Percentiles rank a stretch among this genome's conserved stretches.
These are phyloP conservation scores for Triangularia verruculosa DNA, from an alignment of 2,329 filamentous ascomycete genomes.

Conservation along the genomic window DNA sequence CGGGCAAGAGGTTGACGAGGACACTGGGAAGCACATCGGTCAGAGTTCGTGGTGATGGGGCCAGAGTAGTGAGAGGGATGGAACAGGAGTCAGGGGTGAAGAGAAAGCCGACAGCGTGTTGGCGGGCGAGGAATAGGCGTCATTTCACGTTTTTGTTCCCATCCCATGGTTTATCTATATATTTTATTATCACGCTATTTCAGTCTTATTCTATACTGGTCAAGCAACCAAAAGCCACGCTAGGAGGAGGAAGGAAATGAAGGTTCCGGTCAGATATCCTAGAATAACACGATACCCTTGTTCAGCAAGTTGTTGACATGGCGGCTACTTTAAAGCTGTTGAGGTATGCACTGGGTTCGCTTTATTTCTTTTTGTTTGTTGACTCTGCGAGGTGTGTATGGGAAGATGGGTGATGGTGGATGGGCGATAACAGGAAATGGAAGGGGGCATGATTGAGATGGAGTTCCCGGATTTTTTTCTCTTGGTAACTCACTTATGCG, in stretches of 20 bases:
- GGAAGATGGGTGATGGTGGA: background rate
- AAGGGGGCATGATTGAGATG: background rate
- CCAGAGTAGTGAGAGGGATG: background rate
- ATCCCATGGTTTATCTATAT: background rate
- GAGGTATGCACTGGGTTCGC: background rate
- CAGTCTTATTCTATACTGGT: background rate
- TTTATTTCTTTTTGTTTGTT: background rate
- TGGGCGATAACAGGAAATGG: background rate
- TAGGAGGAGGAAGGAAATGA: background rate
- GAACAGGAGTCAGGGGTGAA: background rate
- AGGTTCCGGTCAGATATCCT: background rate
- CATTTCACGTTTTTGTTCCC: background rate
- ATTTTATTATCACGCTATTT: background rate
- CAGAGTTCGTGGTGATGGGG: background rate
- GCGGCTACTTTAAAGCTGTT: background rate
- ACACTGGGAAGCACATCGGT: background rate
- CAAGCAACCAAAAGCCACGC: background rate
- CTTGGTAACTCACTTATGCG: background rate
- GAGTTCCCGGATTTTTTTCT: background rate
- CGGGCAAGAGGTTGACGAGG: constrained; percentile 36
- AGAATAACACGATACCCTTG: background rate
- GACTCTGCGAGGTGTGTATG: background rate
- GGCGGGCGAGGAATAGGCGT: background rate
- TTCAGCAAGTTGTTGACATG: background rate
- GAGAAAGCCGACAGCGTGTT: background rate